Percentiles rank a stretch among this genome's conserved stretches.
Conservation (phyloP, 2,329 filamentous ascomycete species). For the Fusarium oligoseptatum region DNA sequence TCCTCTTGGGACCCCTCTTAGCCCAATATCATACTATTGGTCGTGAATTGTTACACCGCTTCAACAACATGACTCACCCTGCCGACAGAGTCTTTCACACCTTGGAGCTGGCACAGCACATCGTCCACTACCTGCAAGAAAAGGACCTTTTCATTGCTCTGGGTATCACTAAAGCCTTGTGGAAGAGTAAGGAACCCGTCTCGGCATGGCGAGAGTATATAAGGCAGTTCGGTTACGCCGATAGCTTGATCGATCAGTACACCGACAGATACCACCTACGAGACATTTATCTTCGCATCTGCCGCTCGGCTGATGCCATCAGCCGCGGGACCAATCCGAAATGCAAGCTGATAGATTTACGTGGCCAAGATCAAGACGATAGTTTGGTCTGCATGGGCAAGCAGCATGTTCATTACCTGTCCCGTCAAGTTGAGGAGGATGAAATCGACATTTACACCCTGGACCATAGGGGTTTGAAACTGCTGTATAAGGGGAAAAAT, state of each 20-base stretch:
- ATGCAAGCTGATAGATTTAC: neutral
- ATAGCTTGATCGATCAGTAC: neutral
- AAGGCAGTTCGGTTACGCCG: constrained; percentile 14
- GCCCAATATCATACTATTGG: too few relatives aligned
- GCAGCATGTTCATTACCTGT: constrained; percentile 5
- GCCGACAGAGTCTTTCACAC: constrained; percentile 28
- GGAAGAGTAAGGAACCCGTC: constrained; percentile 13
- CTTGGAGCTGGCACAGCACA: constrained; percentile 24
- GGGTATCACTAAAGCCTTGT: constrained; percentile 8
- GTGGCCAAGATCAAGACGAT: neutral
- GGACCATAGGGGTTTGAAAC: neutral
- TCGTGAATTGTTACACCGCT: neutral
- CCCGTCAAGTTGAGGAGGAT: neutral
- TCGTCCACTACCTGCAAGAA: constrained; percentile 19
- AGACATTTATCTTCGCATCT: constrained; percentile 12
- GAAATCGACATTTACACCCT: neutral
- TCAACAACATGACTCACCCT: constrained; percentile 1
- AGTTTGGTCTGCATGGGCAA: neutral
- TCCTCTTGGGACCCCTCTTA: neutral
- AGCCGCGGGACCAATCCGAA: neutral
- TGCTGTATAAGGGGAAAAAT: neutral
- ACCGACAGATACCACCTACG: neutral
- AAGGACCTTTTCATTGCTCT: constrained; percentile 12
- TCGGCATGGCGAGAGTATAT: constrained; percentile 9
- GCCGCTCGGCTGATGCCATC: constrained; percentile 8